phyloP scores from a whole-genome alignment of 306 rosid genomes.

The Castanea sativa region DNA sequence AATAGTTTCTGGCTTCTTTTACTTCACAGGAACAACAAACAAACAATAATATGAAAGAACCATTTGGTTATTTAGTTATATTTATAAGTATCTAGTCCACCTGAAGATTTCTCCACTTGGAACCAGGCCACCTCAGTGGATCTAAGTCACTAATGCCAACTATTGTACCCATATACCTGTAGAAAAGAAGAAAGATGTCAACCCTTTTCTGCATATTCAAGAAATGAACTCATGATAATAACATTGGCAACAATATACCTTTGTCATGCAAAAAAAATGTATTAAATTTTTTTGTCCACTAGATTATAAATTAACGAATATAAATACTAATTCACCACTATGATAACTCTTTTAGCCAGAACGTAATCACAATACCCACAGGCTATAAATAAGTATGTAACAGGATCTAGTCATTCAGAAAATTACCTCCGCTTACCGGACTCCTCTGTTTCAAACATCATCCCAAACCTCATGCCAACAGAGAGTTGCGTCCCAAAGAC shows the following conservation, averaged over 20 bases:
- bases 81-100: constrained; percentile 23
- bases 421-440: constrained; percentile 93
- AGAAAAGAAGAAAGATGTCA: constrained; percentile 21
- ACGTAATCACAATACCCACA: neutral
- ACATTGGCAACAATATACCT: neutral
- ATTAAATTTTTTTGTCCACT: neutral
- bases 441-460: constrained; percentile 99
- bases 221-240: neutral
- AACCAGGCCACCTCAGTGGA: constrained; percentile 96
- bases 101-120: constrained; percentile 98
- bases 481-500: constrained; percentile 82
- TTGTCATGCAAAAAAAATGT: neutral
- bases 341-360: neutral
- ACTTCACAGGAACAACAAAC: neutral
- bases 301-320: neutral
- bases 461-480: constrained; percentile 97
- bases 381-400: neutral
- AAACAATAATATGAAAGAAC: neutral
- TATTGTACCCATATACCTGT: constrained; percentile 93
- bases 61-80: neutral
- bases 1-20: neutral
- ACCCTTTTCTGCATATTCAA: neutral
- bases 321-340: neutral
- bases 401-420: constrained; percentile 6
- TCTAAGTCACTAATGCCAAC: constrained; percentile 77